These are phyloP conservation scores for Lactuca sativa DNA, from an alignment of 129 eudicot species.

Conservation along the genomic window DNA sequence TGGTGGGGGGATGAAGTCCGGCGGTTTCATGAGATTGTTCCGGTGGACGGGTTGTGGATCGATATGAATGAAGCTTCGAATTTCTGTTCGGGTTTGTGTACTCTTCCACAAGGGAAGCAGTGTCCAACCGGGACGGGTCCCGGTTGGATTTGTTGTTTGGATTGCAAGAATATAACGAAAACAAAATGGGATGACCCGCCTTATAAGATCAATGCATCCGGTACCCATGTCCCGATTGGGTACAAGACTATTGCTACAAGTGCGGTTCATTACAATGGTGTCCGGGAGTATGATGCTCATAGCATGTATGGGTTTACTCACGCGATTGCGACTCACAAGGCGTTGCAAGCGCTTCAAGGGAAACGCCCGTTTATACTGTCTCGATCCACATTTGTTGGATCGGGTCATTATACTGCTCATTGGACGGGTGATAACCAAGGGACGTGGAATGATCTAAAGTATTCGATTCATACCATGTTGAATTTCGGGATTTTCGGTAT, in stretches of 20 bases:
- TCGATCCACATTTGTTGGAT: constrained; percentile 88
- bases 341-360: constrained; percentile 68
- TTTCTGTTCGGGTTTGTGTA: constrained; percentile 86
- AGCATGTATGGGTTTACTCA: constrained; percentile 87
- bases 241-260: constrained; percentile 93
- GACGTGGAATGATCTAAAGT: constrained; percentile 80
- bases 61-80: constrained; percentile 96
- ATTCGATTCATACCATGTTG: constrained; percentile 82
- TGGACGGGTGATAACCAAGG: constrained; percentile 99
- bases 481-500: constrained; percentile 92
- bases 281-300: constrained; percentile 88
- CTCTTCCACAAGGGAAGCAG: constrained; percentile 60
- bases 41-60: constrained; percentile 93
- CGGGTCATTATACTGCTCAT: constrained; percentile 93
- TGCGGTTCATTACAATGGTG: constrained; percentile 86
- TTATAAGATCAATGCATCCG: constrained; percentile 90
- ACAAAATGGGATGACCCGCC: constrained; percentile 98
- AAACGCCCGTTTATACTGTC: constrained; percentile 86
- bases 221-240: constrained; percentile 66
- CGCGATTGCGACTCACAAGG: constrained; percentile 79
- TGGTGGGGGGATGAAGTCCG: constrained; percentile 96
- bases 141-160: constrained; percentile 90
- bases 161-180: constrained; percentile 75
- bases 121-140: constrained; percentile 90
- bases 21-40: constrained; percentile 89